Conservation (phyloP, 352 stramenopile genomes). For the Globisporangium yorkense region DNA sequence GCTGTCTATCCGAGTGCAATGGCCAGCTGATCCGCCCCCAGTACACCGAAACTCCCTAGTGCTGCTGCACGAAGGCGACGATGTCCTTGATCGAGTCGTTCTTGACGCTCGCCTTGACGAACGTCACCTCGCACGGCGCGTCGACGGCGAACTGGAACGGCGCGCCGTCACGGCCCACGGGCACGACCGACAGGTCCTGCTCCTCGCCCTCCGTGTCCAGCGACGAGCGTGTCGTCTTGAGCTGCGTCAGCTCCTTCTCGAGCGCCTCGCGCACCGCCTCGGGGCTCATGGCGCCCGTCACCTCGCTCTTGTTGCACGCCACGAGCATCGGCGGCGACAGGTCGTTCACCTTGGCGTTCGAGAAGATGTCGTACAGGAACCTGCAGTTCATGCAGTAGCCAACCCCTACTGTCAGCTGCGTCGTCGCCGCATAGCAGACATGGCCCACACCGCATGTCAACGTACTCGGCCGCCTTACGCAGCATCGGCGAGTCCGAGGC, state of each 20-base stretch:
- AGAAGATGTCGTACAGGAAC: slow-evolving; percentile 85
- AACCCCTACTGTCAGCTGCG: not conserved
- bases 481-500: slow-evolving; percentile 51
- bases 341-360: slow-evolving; percentile 81
- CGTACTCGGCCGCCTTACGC: slow-evolving; percentile 76
- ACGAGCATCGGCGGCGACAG: slow-evolving; percentile 61
- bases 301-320: slow-evolving; percentile 83
- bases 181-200: slow-evolving; percentile 58
- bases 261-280: slow-evolving; percentile 50
- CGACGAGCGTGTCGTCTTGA: slow-evolving; percentile 84
- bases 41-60: slow-evolving; percentile 22
- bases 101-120: slow-evolving; percentile 70
- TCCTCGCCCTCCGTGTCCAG: slow-evolving; percentile 81
- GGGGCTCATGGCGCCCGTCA: slow-evolving; percentile 30
- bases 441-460: not conserved
- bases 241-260: slow-evolving; percentile 78
- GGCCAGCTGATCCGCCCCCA: too few relatives aligned
- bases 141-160: slow-evolving; percentile 80
- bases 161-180: slow-evolving; percentile 66
- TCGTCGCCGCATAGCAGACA: not conserved
- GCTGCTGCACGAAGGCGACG: slow-evolving; percentile 65
- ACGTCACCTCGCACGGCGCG: slow-evolving; percentile 71
- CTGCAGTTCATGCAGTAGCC: slow-evolving; percentile 11
- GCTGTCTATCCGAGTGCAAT: too few relatives aligned
- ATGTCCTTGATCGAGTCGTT: slow-evolving; percentile 52